These are phyloP conservation scores for Rutstroemia sp. DNA, from an alignment of 2,329 filamentous ascomycete species.

Conservation along the genomic window DNA sequence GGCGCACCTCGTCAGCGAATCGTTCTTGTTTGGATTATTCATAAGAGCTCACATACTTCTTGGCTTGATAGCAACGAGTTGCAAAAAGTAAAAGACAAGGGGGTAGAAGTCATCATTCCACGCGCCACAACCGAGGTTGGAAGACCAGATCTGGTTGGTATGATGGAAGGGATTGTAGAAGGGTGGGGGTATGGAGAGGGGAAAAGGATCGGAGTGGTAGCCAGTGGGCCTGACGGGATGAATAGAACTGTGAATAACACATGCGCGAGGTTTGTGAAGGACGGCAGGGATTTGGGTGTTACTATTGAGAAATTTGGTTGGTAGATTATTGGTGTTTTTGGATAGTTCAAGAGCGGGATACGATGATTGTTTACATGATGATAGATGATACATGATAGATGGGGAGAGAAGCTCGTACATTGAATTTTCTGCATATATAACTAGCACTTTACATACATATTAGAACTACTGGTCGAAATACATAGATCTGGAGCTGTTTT, in stretches of 20 bases:
- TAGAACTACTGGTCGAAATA: too few relatives aligned
- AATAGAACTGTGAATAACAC: slow-evolving; percentile 53
- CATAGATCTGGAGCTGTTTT: too few relatives aligned
- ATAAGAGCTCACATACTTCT: slow-evolving; percentile 41
- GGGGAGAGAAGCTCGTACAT: too few relatives aligned
- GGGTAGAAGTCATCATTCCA: slow-evolving; percentile 47
- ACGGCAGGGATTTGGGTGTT: slow-evolving; percentile 43
- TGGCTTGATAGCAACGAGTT: slow-evolving; percentile 47
- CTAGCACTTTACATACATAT: too few relatives aligned
- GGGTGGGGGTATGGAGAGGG: slow-evolving; percentile 23
- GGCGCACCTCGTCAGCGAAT: slow-evolving; percentile 31
- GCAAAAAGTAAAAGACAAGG: slow-evolving; percentile 40
- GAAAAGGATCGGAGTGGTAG: slow-evolving; percentile 43
- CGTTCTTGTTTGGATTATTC: slow-evolving; percentile 52
- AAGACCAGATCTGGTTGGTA: slow-evolving; percentile 42
- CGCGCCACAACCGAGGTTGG: slow-evolving; percentile 45
- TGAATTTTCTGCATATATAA: too few relatives aligned
- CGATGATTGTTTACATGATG: not conserved
- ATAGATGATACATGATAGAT: not conserved
- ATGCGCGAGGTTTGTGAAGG: slow-evolving; percentile 41
- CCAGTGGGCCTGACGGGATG: slow-evolving; percentile 55
- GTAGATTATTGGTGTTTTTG: slow-evolving; percentile 32
- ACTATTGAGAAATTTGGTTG: slow-evolving; percentile 63
- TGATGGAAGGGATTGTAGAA: slow-evolving; percentile 34
- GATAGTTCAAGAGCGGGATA: not conserved